These are phyloP conservation scores for Ceriops tagal DNA, from an alignment of 345 rosid species.

Conservation along the genomic window DNA sequence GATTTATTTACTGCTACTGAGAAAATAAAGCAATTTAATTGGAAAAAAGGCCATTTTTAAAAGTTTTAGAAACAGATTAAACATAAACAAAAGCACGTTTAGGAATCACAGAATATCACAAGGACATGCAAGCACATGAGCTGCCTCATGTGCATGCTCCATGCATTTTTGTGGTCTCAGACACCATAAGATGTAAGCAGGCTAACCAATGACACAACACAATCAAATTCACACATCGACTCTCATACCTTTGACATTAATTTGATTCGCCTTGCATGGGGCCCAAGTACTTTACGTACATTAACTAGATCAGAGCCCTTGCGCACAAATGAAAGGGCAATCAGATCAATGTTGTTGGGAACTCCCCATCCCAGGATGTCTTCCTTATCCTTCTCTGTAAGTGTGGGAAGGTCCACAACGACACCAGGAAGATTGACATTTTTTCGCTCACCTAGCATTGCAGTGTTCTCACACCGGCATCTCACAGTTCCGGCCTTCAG, in stretches of 20 bases:
- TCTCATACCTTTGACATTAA: slow-evolving; percentile 79
- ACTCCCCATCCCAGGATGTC: slow-evolving; percentile 87
- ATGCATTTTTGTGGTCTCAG: not conserved
- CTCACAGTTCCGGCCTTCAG: slow-evolving; percentile 65
- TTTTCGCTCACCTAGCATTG: slow-evolving; percentile 86
- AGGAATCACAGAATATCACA: slow-evolving; percentile 1
- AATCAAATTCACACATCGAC: slow-evolving; percentile 3
- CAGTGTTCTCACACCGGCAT: slow-evolving; percentile 82
- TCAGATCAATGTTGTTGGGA: slow-evolving; percentile 79
- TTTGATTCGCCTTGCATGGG: slow-evolving; percentile 63
- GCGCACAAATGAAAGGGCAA: slow-evolving; percentile 88
- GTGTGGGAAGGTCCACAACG: slow-evolving; percentile 84
- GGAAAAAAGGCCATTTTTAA: no score
- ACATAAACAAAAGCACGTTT: not conserved
- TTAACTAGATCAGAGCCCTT: slow-evolving; percentile 90
- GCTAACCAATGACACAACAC: not conserved
- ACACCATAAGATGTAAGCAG: not conserved
- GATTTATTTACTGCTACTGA: no score
- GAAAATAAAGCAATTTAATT: no score
- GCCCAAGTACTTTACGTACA: slow-evolving; percentile 80
- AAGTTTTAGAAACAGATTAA: not conserved
- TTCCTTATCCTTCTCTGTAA: slow-evolving; percentile 83
- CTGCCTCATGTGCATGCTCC: not conserved
- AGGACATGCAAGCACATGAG: not conserved
- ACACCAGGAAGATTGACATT: slow-evolving; percentile 94